Evolutionary conservation across 2,329 filamentous ascomycete species (phyloP), one percentile per base, ranked within the genome.

Genomic region (Orbilia oligospora): DNA sequence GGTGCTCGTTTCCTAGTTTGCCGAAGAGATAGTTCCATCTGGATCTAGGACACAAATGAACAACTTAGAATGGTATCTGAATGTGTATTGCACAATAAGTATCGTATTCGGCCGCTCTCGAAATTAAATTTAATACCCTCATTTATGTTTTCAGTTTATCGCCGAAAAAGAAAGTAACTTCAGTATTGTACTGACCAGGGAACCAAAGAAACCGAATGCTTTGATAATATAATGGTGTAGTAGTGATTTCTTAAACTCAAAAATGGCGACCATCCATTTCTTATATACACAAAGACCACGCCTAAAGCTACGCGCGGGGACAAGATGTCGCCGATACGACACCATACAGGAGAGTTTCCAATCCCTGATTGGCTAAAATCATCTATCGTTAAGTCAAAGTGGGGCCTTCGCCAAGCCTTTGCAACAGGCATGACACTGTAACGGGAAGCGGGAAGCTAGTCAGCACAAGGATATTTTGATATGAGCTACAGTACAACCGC

Each of bases 1-100:
- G 58, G 36, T n/a, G 58, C 36, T 10, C 58, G 36, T 64, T 24
- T 41, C 14, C 36, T 64, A 5, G 33, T 33, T 44, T 22, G 55
- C 18, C 2, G 36, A 38, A 14, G 9, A 24, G 20, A 5, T 16
- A 49, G 8, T 3, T 49, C 46, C 46, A 49, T 49, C 9, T 22
- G 12, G 20, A 12, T 5, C 18, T 14, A 49, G 20, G 9, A 8
- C 3, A 30, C 8, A 8, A 4, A 14, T 24, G 18, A 49, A 12
- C n/a, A n/a, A n/a, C n/a, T n/a, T n/a, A n/a, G n/a, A n/a, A n/a
- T n/a, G n/a, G n/a, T n/a, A n/a, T n/a, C n/a, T n/a, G n/a, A n/a
- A n/a, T n/a, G n/a, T n/a, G n/a, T n/a, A n/a, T n/a, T n/a, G n/a
- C n/a, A n/a, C n/a, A n/a, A n/a, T n/a, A n/a, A n/a, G n/a, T n/a